phyloP scores from a whole-genome alignment of 768 basidiomycete species.

The Calvatia gigantea region DNA sequence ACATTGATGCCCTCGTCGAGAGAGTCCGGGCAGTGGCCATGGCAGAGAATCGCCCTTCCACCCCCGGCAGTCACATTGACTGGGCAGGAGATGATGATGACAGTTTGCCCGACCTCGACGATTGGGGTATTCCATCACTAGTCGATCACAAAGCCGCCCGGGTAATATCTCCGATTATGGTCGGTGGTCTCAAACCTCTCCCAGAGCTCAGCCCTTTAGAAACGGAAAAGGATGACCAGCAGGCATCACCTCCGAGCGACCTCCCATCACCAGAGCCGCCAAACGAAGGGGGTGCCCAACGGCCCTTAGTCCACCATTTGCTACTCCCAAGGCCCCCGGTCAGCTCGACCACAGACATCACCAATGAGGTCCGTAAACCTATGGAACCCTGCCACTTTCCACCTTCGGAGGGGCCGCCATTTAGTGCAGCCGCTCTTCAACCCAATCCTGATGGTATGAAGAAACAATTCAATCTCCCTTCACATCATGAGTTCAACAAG shows the following conservation, averaged over 20 bases:
- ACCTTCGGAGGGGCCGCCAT: background rate
- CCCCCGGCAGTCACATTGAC: constrained; percentile 79
- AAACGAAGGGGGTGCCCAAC: background rate
- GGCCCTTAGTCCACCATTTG: background rate
- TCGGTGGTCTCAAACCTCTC: constrained; percentile 58
- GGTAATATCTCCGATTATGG: constrained; percentile 65
- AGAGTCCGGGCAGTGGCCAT: constrained; percentile 73
- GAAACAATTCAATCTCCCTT: background rate
- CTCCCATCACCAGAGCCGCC: background rate
- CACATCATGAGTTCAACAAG: background rate
- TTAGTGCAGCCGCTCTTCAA: background rate
- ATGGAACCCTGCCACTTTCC: background rate
- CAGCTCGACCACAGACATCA: background rate
- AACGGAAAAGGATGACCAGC: background rate
- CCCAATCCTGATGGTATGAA: background rate
- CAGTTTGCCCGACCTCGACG: constrained; percentile 77
- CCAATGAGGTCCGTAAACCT: background rate
- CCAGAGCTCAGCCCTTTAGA: constrained; percentile 31
- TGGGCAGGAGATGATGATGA: constrained; percentile 90
- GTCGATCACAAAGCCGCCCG: constrained; percentile 29
- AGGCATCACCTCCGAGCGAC: background rate
- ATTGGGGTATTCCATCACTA: constrained; percentile 63
- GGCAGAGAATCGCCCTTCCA: constrained; percentile 60
- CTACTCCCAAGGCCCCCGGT: constrained; percentile 1
- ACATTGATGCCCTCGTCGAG: constrained; percentile 77